phyloP scores from a whole-genome alignment of 2,329 filamentous ascomycete species.

The Alternaria consortialis region DNA sequence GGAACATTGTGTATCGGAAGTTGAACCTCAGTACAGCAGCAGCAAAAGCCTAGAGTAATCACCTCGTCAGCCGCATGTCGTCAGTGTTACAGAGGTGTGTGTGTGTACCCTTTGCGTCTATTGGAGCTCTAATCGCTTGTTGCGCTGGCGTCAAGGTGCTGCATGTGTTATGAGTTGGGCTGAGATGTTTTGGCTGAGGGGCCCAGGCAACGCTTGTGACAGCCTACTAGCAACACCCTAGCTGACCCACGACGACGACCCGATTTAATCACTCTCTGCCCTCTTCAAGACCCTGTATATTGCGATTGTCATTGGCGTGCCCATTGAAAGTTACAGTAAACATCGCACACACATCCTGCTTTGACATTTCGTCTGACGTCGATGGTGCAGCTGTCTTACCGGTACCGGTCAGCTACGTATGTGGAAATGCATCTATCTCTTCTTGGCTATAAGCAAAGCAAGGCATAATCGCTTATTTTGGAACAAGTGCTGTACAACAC shows the following conservation, averaged over 20 bases:
- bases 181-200: conserved; percentile 28
- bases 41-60: conserved; percentile 21
- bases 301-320: background rate
- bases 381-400: conserved; percentile 16
- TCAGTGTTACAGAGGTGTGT: conserved; percentile 24
- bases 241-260: conserved; percentile 1
- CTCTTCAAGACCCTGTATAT: background rate
- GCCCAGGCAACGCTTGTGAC: conserved; percentile 23
- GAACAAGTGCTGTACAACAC: background rate
- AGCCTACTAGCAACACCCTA: conserved; percentile 19
- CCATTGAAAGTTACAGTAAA: background rate
- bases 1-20: conserved; percentile 34
- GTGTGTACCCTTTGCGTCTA: conserved; percentile 17
- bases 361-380: conserved; percentile 19
- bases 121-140: conserved; percentile 27
- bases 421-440: conserved; percentile 10
- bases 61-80: conserved; percentile 33
- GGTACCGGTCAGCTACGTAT: conserved; percentile 20
- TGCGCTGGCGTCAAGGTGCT: conserved; percentile 28
- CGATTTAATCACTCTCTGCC: background rate
- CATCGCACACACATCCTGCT: background rate
- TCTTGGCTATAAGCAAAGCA: conserved; percentile 9
- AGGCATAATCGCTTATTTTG: background rate
- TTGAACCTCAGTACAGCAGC: conserved; percentile 4
- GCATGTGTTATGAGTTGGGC: conserved; percentile 30